Evolutionary conservation across 805 yeast genomes (phyloP), one percentile per base, ranked within the genome.

Genomic region (Blastobotrys muscicola): DNA sequence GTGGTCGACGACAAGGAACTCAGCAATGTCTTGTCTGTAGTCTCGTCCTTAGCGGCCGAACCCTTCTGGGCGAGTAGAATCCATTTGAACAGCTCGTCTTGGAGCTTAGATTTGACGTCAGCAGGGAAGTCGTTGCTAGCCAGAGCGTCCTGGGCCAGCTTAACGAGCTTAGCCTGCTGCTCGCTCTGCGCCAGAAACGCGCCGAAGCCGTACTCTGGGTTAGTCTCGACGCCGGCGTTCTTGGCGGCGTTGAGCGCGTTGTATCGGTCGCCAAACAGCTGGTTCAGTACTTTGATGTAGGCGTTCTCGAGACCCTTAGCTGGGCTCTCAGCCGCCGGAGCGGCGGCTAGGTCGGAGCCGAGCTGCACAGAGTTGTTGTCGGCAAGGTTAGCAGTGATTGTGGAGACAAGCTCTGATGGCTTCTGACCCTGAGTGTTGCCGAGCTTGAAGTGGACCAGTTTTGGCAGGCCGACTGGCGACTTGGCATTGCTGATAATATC

Each of bases 191-290:
- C 75, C 52, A 87, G 63, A 58, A 71, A 86, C 23, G 75, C 66
- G 61, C 97, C 97, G 52, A 74, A 85, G 7, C 96, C 95, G 57
- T 68, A 89, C 64, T 87, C 97, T 16, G 97, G 97, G 41, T 78
- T 74, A 13, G 77, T 57, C 30, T 65, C 62, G 29, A 58, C 57
- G 3, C 76, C 75, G 36, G 70, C 66, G 39, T 58, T 53, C 16
- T 72, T 68, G 12, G 70, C 53, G 43, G 79, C 78, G 62, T 85
- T 82, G 59, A 83, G 68, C 32, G 87, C 63, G 42, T 72, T 68
- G 48, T 84, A 66, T 43, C 75, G 69, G 6, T 69, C 59, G 12
- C 71, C 63, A 57, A 78, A 80, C 6, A 85, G 69, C 62, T 87
- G 95, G 39, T 72, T 62, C 52, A 89, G 71, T 13, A 90, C 76